phyloP scores from a whole-genome alignment of 495 filamentous ascomycete genomes.

The Chlorociboria aeruginascens region DNA sequence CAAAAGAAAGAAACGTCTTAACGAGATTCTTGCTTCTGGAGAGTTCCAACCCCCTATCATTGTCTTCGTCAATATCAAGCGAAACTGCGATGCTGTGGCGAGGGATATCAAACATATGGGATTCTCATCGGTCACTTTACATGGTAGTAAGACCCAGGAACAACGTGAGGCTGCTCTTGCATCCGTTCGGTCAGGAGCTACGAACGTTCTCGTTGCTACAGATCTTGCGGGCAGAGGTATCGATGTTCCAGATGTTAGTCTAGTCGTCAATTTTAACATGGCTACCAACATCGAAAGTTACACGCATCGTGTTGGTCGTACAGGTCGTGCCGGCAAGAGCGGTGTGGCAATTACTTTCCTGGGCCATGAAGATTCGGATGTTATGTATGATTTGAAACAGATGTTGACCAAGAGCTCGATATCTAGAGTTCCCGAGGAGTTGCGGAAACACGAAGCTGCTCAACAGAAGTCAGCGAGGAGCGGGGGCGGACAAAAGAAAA shows the following conservation, averaged over 20 bases:
- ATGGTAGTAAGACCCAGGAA: conserved; percentile 93
- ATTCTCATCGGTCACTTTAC: conserved; percentile 80
- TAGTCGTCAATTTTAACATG: conserved; percentile 99
- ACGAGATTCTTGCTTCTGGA: conserved; percentile 74
- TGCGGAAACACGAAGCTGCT: conserved; percentile 87
- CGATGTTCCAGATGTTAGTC: conserved; percentile 84
- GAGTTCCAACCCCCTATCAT: conserved; percentile 92
- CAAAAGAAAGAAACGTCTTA: conserved; percentile 91
- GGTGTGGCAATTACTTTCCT: conserved; percentile 96
- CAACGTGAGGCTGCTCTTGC: conserved; percentile 90
- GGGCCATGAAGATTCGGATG: conserved; percentile 83
- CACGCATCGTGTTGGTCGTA: conserved; percentile 95
- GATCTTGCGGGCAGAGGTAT: conserved; percentile 97
- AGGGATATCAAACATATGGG: conserved; percentile 93
- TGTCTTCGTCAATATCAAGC: conserved; percentile 99
- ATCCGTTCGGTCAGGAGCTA: conserved; percentile 66
- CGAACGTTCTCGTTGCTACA: conserved; percentile 90
- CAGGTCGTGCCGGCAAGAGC: conserved; percentile 93
- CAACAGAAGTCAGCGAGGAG: conserved; percentile 64
- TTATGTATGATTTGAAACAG: conserved; percentile 93
- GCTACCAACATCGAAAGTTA: conserved; percentile 87
- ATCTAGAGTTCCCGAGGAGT: conserved; percentile 82
- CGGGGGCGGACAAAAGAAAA: conserved; percentile 41
- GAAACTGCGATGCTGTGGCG: conserved; percentile 93
- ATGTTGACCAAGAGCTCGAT: conserved; percentile 91